These are phyloP conservation scores for Cladobotryum protrusum DNA, from an alignment of 2,329 filamentous ascomycete genomes.

Conservation along the genomic window DNA sequence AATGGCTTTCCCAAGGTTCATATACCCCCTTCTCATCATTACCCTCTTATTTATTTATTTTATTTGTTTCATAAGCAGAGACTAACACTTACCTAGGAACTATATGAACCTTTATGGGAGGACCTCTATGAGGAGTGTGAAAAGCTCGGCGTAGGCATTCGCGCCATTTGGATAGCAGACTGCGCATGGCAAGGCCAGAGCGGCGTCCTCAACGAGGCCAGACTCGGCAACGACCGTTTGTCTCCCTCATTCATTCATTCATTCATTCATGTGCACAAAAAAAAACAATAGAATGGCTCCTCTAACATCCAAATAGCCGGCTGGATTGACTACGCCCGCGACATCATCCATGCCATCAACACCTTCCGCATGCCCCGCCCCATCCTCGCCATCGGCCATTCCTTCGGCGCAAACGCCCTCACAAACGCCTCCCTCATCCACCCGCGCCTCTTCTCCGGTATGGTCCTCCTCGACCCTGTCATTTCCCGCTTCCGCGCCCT, in stretches of 20 bases:
- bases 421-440: conserved; percentile 67
- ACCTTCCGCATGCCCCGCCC: conserved; percentile 74
- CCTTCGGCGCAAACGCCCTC: conserved; percentile 74
- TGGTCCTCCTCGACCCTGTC: conserved; percentile 81
- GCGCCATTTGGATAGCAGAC: conserved; percentile 85
- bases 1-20: conserved; percentile 86
- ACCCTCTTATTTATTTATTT: neutral
- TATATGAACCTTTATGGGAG: conserved; percentile 90
- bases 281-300: neutral
- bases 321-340: conserved; percentile 81
- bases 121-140: conserved; percentile 60
- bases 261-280: neutral
- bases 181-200: conserved; percentile 79
- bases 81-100: conserved; percentile 49
- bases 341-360: conserved; percentile 81
- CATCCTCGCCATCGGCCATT: conserved; percentile 80
- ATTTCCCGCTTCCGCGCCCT: conserved; percentile 46
- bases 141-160: conserved; percentile 59
- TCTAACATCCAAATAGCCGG: conserved; percentile 46
- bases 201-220: conserved; percentile 66
- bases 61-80: neutral
- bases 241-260: neutral
- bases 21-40: neutral
- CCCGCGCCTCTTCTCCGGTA: conserved; percentile 68
- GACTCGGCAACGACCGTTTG: conserved; percentile 78